Percentiles rank a stretch among this genome's conserved stretches.
Conservation (phyloP, 2,329 filamentous ascomycete genomes). For the Pseudogymnoascus sp. region DNA sequence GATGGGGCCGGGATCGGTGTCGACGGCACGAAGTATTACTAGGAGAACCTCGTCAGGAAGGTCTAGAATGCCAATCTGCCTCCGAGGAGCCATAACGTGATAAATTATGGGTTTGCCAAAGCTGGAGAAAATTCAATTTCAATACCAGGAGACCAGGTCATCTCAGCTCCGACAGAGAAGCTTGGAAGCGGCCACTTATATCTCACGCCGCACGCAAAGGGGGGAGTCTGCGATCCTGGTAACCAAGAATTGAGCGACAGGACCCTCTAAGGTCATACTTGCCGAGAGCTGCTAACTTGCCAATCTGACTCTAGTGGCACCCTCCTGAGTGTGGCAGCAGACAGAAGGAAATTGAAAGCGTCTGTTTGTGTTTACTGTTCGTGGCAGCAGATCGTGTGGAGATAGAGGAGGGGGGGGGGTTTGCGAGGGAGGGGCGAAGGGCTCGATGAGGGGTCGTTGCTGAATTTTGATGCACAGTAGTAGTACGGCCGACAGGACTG, state of each 20-base stretch:
- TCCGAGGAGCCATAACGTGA: conserved; percentile 5
- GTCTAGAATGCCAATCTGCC: conserved; percentile 7
- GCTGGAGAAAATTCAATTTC: conserved; percentile 6
- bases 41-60: conserved; percentile 6
- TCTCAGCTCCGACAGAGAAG: conserved; percentile 1
- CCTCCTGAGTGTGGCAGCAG: conserved; percentile 3
- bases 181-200: conserved; percentile 1
- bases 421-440: not conserved
- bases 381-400: conserved; percentile 2
- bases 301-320: not conserved
- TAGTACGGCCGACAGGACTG: not conserved
- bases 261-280: not conserved
- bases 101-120: conserved; percentile 6
- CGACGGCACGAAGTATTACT: conserved; percentile 5
- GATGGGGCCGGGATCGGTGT: conserved; percentile 1
- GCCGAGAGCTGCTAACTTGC: conserved; percentile 1
- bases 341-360: not conserved
- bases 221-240: not conserved
- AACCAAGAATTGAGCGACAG: conserved; percentile 6
- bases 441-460: not conserved
- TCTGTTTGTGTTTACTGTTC: not conserved
- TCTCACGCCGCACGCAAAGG: not conserved
- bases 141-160: conserved; percentile 6
- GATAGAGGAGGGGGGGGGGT: not conserved
- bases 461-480: conserved; percentile 1